Base-by-base conservation (phyloP, 2,329 filamentous ascomycete genomes). In the Claviceps humidiphila region DNA sequence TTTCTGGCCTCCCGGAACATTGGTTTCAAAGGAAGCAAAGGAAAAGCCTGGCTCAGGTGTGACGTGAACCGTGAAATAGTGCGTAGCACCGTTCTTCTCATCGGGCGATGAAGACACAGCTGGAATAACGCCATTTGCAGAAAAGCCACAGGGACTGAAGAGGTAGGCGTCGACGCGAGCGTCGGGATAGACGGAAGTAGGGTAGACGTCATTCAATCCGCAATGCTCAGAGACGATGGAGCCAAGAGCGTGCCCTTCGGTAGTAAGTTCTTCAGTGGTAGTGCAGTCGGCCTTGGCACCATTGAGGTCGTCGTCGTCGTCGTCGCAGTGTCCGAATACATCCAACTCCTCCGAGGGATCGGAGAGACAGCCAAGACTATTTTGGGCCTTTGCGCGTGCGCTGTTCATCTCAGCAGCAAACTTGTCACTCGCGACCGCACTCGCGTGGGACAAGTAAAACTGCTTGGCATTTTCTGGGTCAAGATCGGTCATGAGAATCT, bases 1-100 rank as follows among this genome's bases (percentile, higher is more conserved):
- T 53, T 81, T 88, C 71, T 95, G 89, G 5, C 82, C 84, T 26
- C 89, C 86, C 1, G 93, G 93, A 4, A 98, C 91, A 61, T 97
- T 98, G 59, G 93, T 97, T 75, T 98, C 93, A 65, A 98, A 98
- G 2, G 89, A 96, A 39, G 93, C 93, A 67, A 95, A 98, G 5
- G 90, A 96, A 74, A 91, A 98, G 63, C 95, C 83, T 14, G 91
- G 89, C 75, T 98, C 93, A 0, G 93, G 93, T 0, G 93, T 98
- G 58, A 98, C 93, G 65, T 98, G 93, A 24, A 98, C 93, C 1
- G 91, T 98, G 71, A 96, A 98, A 73, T 98, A 98, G 71, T 97
- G 89, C 42, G 81, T 85, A 4, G 78, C 72, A 50, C 74, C 74
- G 55, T 58, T 58, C 50, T 60, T 60, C 39, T 62, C 58, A n/a